Conservation (phyloP, 495 filamentous ascomycete genomes). For the Pseudotulostoma volvatum region DNA sequence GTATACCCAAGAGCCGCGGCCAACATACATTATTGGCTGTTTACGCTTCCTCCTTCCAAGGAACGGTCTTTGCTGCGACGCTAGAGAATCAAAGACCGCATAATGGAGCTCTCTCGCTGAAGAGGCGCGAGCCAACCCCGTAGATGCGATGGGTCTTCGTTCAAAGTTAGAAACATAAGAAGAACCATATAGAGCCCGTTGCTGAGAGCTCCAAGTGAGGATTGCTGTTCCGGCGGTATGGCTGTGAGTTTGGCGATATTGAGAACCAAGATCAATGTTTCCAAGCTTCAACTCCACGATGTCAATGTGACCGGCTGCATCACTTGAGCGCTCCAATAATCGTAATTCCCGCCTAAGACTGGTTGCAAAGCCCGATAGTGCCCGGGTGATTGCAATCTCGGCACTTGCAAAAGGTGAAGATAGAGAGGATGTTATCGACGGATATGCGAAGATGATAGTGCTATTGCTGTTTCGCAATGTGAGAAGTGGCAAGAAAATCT, state of each 20-base stretch:
- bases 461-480: slow-evolving; percentile 33
- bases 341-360: slow-evolving; percentile 61
- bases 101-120: slow-evolving; percentile 61
- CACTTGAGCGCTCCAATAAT: slow-evolving; percentile 16
- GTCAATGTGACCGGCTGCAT: slow-evolving; percentile 42
- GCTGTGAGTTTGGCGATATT: slow-evolving; percentile 23
- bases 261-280: slow-evolving; percentile 52
- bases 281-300: slow-evolving; percentile 78
- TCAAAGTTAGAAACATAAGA: slow-evolving; percentile 30
- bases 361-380: slow-evolving; percentile 61
- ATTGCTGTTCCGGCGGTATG: slow-evolving; percentile 42
- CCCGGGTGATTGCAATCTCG: slow-evolving; percentile 62
- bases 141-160: slow-evolving; percentile 26
- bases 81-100: slow-evolving; percentile 73
- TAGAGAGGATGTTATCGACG: slow-evolving; percentile 68
- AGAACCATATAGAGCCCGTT: slow-evolving; percentile 25
- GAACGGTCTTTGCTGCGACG: slow-evolving; percentile 24
- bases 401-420: slow-evolving; percentile 70
- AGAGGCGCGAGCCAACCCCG: slow-evolving; percentile 39
- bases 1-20: slow-evolving; percentile 66
- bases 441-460: slow-evolving; percentile 65
- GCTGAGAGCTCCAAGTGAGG: slow-evolving; percentile 44
- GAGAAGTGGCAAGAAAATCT: slow-evolving; percentile 73
- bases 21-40: slow-evolving; percentile 49
- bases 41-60: slow-evolving; percentile 25